Conservation (phyloP, 2,329 filamentous ascomycete genomes). For the Fusarium ramigenum region DNA sequence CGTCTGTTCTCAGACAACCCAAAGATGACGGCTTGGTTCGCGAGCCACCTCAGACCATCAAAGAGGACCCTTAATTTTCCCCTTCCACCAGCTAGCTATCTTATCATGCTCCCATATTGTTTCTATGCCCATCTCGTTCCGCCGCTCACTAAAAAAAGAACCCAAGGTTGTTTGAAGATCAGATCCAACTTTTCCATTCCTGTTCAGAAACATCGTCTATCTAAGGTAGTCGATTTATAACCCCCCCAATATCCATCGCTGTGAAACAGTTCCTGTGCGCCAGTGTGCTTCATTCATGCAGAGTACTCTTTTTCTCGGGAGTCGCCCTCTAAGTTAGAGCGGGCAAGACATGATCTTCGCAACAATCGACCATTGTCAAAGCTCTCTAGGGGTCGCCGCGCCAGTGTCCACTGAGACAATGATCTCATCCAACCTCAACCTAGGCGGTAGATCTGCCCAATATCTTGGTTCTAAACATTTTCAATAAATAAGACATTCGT, state of each 20-base stretch:
- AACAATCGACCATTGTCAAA: slow-evolving; percentile 16
- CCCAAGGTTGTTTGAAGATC: slow-evolving; percentile 23
- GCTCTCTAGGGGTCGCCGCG: slow-evolving; percentile 8
- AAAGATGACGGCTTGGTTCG: not conserved
- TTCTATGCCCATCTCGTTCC: slow-evolving; percentile 21
- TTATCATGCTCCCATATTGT: not conserved
- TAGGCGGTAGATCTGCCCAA: not conserved
- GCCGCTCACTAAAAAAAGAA: slow-evolving; percentile 22
- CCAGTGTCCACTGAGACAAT: slow-evolving; percentile 19
- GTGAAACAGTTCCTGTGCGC: slow-evolving; percentile 34
- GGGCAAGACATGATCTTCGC: slow-evolving; percentile 26
- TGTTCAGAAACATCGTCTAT: slow-evolving; percentile 27
- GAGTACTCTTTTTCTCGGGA: slow-evolving; percentile 8
- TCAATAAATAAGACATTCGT: slow-evolving; percentile 9
- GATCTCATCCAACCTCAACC: slow-evolving; percentile 12
- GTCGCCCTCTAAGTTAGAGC: not conserved
- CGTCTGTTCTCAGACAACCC: slow-evolving; percentile 9
- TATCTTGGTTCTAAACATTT: slow-evolving; percentile 11
- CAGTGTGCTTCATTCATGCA: slow-evolving; percentile 32
- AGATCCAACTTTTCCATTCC: slow-evolving; percentile 33
- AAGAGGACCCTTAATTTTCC: slow-evolving; percentile 3
- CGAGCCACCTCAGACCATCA: not conserved
- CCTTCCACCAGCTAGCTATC: not conserved
- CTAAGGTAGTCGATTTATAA: slow-evolving; percentile 8
- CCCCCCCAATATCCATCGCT: slow-evolving; percentile 8